Conservation (phyloP, 371 early-diverging fungal species). For the Mucor irregularis region DNA sequence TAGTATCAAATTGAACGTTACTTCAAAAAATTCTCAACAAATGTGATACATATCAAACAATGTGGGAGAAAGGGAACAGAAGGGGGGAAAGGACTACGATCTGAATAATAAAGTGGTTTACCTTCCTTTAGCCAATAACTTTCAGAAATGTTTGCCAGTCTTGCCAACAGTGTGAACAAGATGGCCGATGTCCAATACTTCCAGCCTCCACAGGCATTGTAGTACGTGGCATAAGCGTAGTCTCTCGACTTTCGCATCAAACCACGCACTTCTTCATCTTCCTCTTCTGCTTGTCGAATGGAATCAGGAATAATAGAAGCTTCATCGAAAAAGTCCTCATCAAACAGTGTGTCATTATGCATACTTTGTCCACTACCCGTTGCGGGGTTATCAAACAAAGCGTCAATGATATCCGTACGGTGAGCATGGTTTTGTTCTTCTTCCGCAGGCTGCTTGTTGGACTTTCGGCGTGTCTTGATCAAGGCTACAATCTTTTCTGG, state of each 20-base stretch:
- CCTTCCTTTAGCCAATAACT: constrained; percentile 58
- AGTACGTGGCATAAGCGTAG: constrained; percentile 45
- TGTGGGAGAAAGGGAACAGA: background rate
- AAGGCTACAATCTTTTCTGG: constrained; percentile 11
- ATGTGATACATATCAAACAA: background rate
- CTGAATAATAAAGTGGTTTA: constrained; percentile 10
- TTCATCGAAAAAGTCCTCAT: constrained; percentile 41
- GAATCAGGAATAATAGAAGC: constrained; percentile 39
- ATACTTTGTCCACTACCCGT: background rate
- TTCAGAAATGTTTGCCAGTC: constrained; percentile 39
- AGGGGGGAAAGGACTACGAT: background rate
- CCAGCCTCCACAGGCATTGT: constrained; percentile 49
- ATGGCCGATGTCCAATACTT: constrained; percentile 38
- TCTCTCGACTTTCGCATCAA: constrained; percentile 15
- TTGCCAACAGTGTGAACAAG: constrained; percentile 34
- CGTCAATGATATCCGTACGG: constrained; percentile 29
- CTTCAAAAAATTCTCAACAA: background rate
- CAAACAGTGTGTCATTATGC: constrained; percentile 18
- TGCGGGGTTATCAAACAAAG: constrained; percentile 30
- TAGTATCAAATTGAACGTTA: too few species aligned
- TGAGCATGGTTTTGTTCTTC: background rate
- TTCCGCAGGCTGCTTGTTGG: background rate
- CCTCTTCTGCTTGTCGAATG: constrained; percentile 19
- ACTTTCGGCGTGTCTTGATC: constrained; percentile 9
- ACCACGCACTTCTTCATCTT: background rate